Conservation (phyloP, 805 yeast genomes). For the Wickerhamiella parazyma region DNA sequence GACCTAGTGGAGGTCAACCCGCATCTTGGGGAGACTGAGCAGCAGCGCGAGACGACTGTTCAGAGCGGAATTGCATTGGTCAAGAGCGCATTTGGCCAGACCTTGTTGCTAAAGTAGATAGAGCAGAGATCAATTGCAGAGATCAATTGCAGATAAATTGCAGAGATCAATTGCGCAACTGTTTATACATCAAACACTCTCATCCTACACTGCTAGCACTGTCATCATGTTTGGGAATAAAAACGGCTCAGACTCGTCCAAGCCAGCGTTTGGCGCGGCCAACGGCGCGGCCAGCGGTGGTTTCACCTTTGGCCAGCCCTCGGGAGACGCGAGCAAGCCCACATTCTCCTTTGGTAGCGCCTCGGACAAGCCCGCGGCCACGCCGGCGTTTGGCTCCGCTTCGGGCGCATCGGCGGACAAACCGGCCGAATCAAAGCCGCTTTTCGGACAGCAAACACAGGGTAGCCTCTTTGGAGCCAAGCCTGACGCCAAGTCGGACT, state of each 20-base stretch:
- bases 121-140: no score
- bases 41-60: constrained; percentile 70
- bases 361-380: neutral
- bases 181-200: no score
- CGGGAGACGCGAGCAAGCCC: neutral
- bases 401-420: neutral
- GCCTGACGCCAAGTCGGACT: neutral
- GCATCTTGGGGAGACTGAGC: constrained; percentile 60
- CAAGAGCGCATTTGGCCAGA: constrained; percentile 89
- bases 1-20: constrained; percentile 95
- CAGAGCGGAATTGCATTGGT: constrained; percentile 83
- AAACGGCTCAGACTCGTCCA: neutral
- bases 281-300: neutral
- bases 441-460: neutral
- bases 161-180: no score
- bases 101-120: constrained; percentile 42
- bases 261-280: neutral
- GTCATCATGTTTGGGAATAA: neutral
- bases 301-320: constrained; percentile 1
- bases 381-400: neutral
- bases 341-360: neutral
- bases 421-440: neutral
- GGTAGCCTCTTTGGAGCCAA: constrained; percentile 15
- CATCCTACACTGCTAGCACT: no score
- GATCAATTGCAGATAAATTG: no score